phyloP scores from a whole-genome alignment of 495 filamentous ascomycete genomes.

The Sporormia fimetaria region DNA sequence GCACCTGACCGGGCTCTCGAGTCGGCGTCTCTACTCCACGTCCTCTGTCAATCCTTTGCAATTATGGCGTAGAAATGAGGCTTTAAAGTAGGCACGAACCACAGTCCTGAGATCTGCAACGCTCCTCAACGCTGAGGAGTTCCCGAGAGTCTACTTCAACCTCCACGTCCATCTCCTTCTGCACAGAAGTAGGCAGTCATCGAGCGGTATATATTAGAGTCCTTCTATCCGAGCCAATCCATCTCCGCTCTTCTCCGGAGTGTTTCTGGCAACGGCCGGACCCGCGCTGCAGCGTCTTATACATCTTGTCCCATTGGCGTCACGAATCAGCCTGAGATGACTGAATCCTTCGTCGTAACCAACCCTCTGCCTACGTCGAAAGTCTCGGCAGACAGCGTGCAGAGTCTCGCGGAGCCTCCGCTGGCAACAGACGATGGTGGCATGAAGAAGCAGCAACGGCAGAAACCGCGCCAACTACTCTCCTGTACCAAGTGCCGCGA shows the following conservation, averaged over 20 bases:
- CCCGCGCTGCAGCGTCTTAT: no score
- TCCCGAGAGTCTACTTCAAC: no score
- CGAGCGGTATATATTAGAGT: slow-evolving; percentile 7
- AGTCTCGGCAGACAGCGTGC: slow-evolving; percentile 17
- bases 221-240: slow-evolving; percentile 3
- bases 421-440: slow-evolving; percentile 1
- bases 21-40: slow-evolving; percentile 6
- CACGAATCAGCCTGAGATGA: slow-evolving; percentile 18
- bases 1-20: slow-evolving; percentile 4
- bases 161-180: no score
- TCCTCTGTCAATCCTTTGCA: background rate
- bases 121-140: no score
- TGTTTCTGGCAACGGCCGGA: no score
- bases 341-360: slow-evolving; percentile 9
- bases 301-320: slow-evolving; percentile 19
- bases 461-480: slow-evolving; percentile 30
- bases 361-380: slow-evolving; percentile 1
- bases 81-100: slow-evolving; percentile 7
- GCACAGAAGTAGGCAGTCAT: background rate
- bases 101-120: no score
- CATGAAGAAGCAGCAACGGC: slow-evolving; percentile 23
- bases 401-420: background rate
- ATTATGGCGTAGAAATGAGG: slow-evolving; percentile 16
- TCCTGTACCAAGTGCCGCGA: slow-evolving; percentile 36
- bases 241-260: slow-evolving; percentile 21